Evolutionary conservation across 2,329 filamentous ascomycete species (phyloP).

Genomic region (Penicillium rolfsii): DNA sequence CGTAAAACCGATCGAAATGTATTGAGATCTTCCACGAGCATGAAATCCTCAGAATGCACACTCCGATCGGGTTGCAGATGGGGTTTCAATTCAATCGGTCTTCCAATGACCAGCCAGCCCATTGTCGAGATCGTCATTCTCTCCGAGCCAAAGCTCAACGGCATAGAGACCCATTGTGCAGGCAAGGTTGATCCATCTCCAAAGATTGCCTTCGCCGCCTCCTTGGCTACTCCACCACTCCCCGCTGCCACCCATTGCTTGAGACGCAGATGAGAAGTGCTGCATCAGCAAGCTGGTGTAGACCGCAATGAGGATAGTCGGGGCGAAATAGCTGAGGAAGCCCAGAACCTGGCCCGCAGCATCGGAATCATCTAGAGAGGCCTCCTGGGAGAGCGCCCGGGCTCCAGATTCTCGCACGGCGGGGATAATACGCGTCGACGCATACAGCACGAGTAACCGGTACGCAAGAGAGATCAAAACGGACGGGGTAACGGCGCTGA

Average conservation of each 20-base stretch:
- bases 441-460: conserved; percentile 92
- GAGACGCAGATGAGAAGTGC: conserved; percentile 78
- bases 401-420: conserved; percentile 87
- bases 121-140: conserved; percentile 69
- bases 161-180: conserved; percentile 89
- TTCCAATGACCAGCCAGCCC: conserved; percentile 85
- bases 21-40: background rate
- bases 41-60: background rate
- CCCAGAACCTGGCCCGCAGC: conserved; percentile 78
- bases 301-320: conserved; percentile 90
- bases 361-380: conserved; percentile 81
- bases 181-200: conserved; percentile 91
- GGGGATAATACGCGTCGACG: conserved; percentile 92
- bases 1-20: background rate
- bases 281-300: conserved; percentile 96
- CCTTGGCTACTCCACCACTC: conserved; percentile 86
- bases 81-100: conserved; percentile 66
- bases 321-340: conserved; percentile 90
- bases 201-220: conserved; percentile 81
- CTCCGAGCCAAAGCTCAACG: conserved; percentile 84
- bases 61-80: background rate
- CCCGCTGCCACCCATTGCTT: conserved; percentile 62
- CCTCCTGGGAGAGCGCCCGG: conserved; percentile 79
- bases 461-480: conserved; percentile 95
- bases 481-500: conserved; percentile 93